Evolutionary conservation across 108 stramenopile genomes (phyloP).

Genomic region (Discostella stelligeroides): DNA sequence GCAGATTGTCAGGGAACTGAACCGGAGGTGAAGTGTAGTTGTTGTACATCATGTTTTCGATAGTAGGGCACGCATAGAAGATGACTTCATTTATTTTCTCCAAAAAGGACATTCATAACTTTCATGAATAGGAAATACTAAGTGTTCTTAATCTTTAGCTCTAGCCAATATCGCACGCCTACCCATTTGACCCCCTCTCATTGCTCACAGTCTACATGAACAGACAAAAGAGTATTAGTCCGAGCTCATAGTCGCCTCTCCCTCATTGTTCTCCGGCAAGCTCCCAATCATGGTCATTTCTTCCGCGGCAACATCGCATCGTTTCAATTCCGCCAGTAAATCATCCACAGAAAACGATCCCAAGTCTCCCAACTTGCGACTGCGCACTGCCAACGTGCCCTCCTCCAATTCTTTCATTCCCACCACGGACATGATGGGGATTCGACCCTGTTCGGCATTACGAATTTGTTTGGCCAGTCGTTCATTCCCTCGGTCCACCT

Average conservation of each 20-base stretch:
- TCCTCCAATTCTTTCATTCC: conserved; percentile 92
- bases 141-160: no score
- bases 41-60: conserved; percentile 6
- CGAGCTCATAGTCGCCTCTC: conserved; percentile 4
- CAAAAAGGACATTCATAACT: no score
- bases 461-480: conserved; percentile 97
- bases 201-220: no score
- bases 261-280: conserved; percentile 42
- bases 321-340: conserved; percentile 63
- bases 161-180: no score
- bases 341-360: conserved; percentile 83
- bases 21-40: neutral
- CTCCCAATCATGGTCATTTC: conserved; percentile 81
- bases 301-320: conserved; percentile 66
- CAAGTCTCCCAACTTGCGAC: conserved; percentile 85
- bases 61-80: neutral
- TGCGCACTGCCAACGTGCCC: conserved; percentile 84
- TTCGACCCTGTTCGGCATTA: conserved; percentile 90
- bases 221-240: neutral
- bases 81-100: neutral
- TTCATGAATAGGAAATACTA: no score
- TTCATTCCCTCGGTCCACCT: conserved; percentile 89
- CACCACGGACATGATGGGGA: conserved; percentile 95
- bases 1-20: conserved; percentile 3
- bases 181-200: no score